Conservation (phyloP, 345 rosid species). For the Citrus inodora region DNA sequence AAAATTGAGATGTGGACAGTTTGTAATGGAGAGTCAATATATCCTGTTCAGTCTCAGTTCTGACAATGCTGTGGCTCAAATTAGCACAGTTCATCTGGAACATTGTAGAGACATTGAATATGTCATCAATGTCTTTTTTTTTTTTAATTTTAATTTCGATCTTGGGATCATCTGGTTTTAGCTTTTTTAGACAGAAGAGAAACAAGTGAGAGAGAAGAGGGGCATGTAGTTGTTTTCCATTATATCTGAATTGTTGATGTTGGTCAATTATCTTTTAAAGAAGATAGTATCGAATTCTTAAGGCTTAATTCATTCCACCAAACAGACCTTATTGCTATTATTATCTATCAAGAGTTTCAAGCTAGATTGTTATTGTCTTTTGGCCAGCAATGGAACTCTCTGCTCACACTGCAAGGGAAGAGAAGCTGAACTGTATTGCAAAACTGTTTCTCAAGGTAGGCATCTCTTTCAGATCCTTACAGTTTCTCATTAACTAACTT, state of each 20-base stretch:
- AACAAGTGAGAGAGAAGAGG: not conserved
- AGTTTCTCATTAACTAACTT: slow-evolving; percentile 1
- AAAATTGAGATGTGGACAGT: not conserved
- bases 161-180: not conserved
- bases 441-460: slow-evolving; percentile 83
- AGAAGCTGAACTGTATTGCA: slow-evolving; percentile 88
- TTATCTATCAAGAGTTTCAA: slow-evolving; percentile 3
- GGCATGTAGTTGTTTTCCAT: too few species aligned
- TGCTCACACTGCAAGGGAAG: slow-evolving; percentile 92
- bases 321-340: not conserved
- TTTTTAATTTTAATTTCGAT: not conserved
- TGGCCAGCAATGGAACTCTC: slow-evolving; percentile 55
- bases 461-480: slow-evolving; percentile 5
- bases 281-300: not conserved
- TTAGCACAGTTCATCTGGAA: not conserved
- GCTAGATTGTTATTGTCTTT: slow-evolving; percentile 10
- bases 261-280: not conserved
- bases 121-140: not conserved
- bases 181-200: not conserved
- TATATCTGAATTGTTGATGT: not conserved
- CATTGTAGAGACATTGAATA: not conserved
- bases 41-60: not conserved
- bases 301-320: not conserved
- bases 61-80: not conserved
- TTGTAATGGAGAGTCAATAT: not conserved